Conservation (phyloP, 768 basidiomycete species). For the Floccularia luteovirens region DNA sequence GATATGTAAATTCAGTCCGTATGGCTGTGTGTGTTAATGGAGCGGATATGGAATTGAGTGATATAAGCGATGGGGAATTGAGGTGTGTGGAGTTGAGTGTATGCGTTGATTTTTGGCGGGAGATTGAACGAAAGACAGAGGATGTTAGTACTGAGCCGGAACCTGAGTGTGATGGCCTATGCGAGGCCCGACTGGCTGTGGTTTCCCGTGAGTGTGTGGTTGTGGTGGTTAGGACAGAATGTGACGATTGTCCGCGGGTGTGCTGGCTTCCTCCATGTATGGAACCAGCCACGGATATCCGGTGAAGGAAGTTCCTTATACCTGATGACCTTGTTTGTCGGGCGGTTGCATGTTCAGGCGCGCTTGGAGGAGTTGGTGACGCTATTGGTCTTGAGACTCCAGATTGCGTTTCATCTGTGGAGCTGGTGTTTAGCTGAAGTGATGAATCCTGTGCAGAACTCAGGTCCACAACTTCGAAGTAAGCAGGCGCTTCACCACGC, state of each 20-base stretch:
- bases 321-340: slow-evolving; percentile 37
- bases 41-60: slow-evolving; percentile 66
- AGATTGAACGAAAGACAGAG: slow-evolving; percentile 40
- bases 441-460: slow-evolving; percentile 2
- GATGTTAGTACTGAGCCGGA: slow-evolving; percentile 29
- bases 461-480: slow-evolving; percentile 45
- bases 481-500: slow-evolving; percentile 61
- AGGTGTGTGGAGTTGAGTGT: slow-evolving; percentile 34
- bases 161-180: slow-evolving; percentile 22
- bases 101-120: slow-evolving; percentile 37
- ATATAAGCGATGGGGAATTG: slow-evolving; percentile 62
- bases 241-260: slow-evolving; percentile 21
- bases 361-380: slow-evolving; percentile 8
- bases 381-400: slow-evolving; percentile 8
- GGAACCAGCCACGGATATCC: slow-evolving; percentile 21
- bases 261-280: slow-evolving; percentile 15
- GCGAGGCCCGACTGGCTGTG: slow-evolving; percentile 16
- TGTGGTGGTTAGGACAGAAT: slow-evolving; percentile 16
- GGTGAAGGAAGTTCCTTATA: slow-evolving; percentile 36
- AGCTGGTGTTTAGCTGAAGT: slow-evolving; percentile 7
- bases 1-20: slow-evolving; percentile 67
- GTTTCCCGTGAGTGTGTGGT: slow-evolving; percentile 14
- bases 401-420: slow-evolving; percentile 5
- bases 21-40: slow-evolving; percentile 69
- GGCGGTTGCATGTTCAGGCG: slow-evolving; percentile 11